Conservation (phyloP, 805 yeast genomes). For the Saccharomyces mikatae region DNA sequence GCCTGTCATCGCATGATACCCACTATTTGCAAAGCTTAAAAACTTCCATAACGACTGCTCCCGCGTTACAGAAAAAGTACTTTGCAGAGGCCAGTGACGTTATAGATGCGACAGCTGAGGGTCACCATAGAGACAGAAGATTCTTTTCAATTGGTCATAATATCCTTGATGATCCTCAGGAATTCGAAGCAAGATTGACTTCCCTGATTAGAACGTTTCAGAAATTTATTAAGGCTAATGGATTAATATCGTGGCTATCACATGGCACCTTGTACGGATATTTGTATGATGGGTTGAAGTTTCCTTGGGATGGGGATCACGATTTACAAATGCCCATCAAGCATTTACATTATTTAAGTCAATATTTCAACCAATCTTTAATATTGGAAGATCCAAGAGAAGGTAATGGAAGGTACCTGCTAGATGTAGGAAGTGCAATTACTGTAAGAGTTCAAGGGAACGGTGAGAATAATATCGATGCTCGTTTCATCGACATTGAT, state of each 20-base stretch:
- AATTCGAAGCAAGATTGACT: constrained; percentile 29
- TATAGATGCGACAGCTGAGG: constrained; percentile 16
- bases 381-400: constrained; percentile 41
- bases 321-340: constrained; percentile 56
- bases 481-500: constrained; percentile 62
- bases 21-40: constrained; percentile 32
- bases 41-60: constrained; percentile 25
- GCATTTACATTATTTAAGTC: constrained; percentile 40
- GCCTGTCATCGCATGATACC: constrained; percentile 17
- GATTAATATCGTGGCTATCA: constrained; percentile 51
- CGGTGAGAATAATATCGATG: constrained; percentile 60
- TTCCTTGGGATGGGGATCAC: constrained; percentile 63
- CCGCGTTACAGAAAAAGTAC: constrained; percentile 35
- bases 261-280: constrained; percentile 60
- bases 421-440: constrained; percentile 43
- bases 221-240: constrained; percentile 38
- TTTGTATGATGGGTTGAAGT: constrained; percentile 52
- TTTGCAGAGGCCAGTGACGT: constrained; percentile 26
- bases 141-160: constrained; percentile 43
- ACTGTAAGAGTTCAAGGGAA: constrained; percentile 51
- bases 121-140: constrained; percentile 48
- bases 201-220: constrained; percentile 46
- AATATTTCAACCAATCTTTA: constrained; percentile 35
- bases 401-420: constrained; percentile 49
- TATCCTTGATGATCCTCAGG: constrained; percentile 32